Base-by-base conservation (phyloP, 1,284 basidiomycete species). In the Xanthoconium separans region DNA sequence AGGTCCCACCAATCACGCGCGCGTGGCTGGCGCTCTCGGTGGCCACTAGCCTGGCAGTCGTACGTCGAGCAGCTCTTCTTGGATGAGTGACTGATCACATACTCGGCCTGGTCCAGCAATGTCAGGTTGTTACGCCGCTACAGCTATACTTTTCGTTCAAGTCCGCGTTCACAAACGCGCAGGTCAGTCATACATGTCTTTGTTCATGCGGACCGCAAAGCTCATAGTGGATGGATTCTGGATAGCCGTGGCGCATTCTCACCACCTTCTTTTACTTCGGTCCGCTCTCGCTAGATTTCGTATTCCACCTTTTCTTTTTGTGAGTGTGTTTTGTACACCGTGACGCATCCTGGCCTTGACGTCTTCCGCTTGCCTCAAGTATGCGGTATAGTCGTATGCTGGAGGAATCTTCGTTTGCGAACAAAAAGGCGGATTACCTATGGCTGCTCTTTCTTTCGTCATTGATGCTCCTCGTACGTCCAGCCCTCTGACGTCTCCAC, bases 301-400 rank as follows among this genome's bases (percentile, higher is more conserved):
- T 96, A 54, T 97, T 99, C 73, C 95, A 98, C 70, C 79, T 99
- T 54, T 97, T 98, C 80, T 98, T 98, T 80, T 95, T 98, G 93
- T 95, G 65, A 70, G 93, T 77, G 2, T 22, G 30, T 29, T 41
- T 40, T 36, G 6, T 12, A 6, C 15, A 12, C 11, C 12, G 0
- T 13, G 37, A n/a, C 16, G 16, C 2, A 27, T 12, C 4, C 16
- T 43, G 6, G 4, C n/a, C 22, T 34, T 53, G 27, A 54, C 10
- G 20, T 50, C 13, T 27, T 31, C 10, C 15, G 6, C 8, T 18
- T 18, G 4, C 51, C 24, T 44, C n/a, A 1, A 94, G 93, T 68
- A 95, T 98, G 93, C 81, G 96, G 50, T 99, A 98, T 69, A 94
- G 93, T 52, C 83, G 94, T 47, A 91, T 98, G 85, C 77, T 99